Base-by-base conservation (phyloP, 257 asterid species). In the Nicotiana obtusifolia region DNA sequence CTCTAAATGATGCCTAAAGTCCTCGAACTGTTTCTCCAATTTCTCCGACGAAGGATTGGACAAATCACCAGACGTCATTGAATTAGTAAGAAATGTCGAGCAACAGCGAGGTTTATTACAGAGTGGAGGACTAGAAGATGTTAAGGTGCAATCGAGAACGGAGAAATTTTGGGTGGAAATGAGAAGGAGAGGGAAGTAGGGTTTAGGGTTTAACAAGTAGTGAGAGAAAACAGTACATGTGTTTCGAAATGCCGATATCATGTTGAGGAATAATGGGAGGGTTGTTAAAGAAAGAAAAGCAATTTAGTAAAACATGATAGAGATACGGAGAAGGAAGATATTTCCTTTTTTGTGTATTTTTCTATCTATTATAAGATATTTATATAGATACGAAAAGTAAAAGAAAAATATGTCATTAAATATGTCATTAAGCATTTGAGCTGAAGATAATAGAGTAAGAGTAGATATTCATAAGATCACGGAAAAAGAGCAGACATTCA, bases 21-120 rank as follows among this genome's bases (percentile, higher is more conserved):
- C 92, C 67, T 88, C 92, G 77, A 95, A 94, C 88, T 95, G 98
- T 82, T 88, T 88, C 82, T 91, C 97, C 69, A 94, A 86, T 47
- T 88, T 82, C 62, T 84, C 91, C 35, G 86, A 16, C 4, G 89
- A 57, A 47, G 90, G 84, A 73, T 84, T 83, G 78, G 62, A 78
- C 80, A 78, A 53, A 82, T 77, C 87, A 59, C 82, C 89, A 65
- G 68, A 56, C 6, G 91, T 86, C 95, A 92, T 91, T 61, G 94
- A 86, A 60, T 88, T 66, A 84, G 85, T 53, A 5, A 73, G 60
- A 67, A 81, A 80, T 62, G 85, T 54, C 31, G 80, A 86, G 44
- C 52, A 85, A 65, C 64, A 56, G 85, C 77, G 66, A 77, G 44
- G 4, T 24, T 56, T 33, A 41, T 56, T 33, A 53, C 1, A 41